Percentiles rank a stretch among this genome's conserved stretches.
These are phyloP conservation scores for Saccharomycopsis selenospora DNA, from an alignment of 805 yeast species.

Conservation along the genomic window DNA sequence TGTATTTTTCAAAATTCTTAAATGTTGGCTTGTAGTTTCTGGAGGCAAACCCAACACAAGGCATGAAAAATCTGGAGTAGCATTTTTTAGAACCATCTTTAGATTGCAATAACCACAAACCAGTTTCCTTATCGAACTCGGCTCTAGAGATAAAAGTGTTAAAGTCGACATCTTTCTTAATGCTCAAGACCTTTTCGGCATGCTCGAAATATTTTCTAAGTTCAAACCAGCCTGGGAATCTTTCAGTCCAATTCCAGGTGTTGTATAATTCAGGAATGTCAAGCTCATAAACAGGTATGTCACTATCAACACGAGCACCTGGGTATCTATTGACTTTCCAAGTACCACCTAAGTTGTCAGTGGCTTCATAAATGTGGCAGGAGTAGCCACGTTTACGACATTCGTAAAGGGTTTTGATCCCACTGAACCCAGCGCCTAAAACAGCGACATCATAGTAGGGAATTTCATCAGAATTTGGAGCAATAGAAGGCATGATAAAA, in stretches of 20 bases:
- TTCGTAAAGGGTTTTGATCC: slow-evolving; percentile 19
- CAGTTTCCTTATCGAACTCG: slow-evolving; percentile 21
- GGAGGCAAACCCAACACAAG: slow-evolving; percentile 25
- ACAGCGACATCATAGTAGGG: slow-evolving; percentile 20
- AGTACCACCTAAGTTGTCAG: slow-evolving; percentile 21
- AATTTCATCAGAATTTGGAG: not conserved
- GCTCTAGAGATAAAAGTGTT: slow-evolving; percentile 24
- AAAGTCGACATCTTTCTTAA: slow-evolving; percentile 24
- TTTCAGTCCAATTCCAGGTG: slow-evolving; percentile 26
- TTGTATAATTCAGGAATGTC: slow-evolving; percentile 25
- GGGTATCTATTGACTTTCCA: slow-evolving; percentile 23
- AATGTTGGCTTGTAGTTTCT: slow-evolving; percentile 25
- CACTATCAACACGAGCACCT: slow-evolving; percentile 28
- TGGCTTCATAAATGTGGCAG: slow-evolving; percentile 20
- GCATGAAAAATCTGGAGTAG: slow-evolving; percentile 19
- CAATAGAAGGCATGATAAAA: slow-evolving; percentile 13
- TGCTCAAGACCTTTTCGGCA: slow-evolving; percentile 24
- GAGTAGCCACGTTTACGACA: slow-evolving; percentile 20
- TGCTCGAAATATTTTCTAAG: slow-evolving; percentile 25
- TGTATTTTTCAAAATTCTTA: slow-evolving; percentile 20
- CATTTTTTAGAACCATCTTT: slow-evolving; percentile 20
- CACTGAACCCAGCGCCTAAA: slow-evolving; percentile 24
- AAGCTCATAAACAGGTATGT: slow-evolving; percentile 26
- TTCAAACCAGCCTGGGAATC: slow-evolving; percentile 27
- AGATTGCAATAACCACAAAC: slow-evolving; percentile 24